Evolutionary conservation across 139 green algal species (phyloP).

Genomic region (Volvox reticuliferus): DNA sequence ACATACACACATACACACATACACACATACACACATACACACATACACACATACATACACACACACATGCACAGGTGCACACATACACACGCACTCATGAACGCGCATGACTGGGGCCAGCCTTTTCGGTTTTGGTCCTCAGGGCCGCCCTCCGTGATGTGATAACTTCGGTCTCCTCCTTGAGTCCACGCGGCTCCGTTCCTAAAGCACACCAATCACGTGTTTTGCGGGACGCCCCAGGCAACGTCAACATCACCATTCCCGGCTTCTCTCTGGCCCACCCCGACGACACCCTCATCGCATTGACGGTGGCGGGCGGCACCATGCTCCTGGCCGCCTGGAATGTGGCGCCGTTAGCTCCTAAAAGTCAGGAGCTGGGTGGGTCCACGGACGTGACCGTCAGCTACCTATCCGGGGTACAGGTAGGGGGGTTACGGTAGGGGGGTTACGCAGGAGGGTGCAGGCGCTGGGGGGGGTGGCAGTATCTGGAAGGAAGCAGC

Average conservation of each 20-base stretch:
- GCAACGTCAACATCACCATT: background rate
- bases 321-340: background rate
- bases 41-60: too few species aligned
- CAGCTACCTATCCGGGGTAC: background rate
- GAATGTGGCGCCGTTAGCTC: background rate
- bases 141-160: too few species aligned
- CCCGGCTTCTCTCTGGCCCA: constrained; percentile 1
- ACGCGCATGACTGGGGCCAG: too few species aligned
- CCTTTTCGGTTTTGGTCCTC: too few species aligned
- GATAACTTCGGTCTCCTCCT: too few species aligned
- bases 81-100: too few species aligned
- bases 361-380: background rate
- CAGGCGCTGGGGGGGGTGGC: background rate
- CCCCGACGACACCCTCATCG: background rate
- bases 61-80: too few species aligned
- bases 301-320: background rate
- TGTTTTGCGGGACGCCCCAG: background rate
- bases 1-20: too few species aligned
- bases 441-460: too few species aligned
- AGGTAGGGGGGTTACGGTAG: constrained; percentile 12
- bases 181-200: too few species aligned
- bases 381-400: background rate
- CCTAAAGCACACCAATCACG: too few species aligned
- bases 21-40: too few species aligned
- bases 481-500: background rate